Percentiles rank a stretch among this genome's conserved stretches.
These are phyloP conservation scores for Backusella australiensis DNA, from an alignment of 192 early-diverging fungal genomes.

Conservation along the genomic window DNA sequence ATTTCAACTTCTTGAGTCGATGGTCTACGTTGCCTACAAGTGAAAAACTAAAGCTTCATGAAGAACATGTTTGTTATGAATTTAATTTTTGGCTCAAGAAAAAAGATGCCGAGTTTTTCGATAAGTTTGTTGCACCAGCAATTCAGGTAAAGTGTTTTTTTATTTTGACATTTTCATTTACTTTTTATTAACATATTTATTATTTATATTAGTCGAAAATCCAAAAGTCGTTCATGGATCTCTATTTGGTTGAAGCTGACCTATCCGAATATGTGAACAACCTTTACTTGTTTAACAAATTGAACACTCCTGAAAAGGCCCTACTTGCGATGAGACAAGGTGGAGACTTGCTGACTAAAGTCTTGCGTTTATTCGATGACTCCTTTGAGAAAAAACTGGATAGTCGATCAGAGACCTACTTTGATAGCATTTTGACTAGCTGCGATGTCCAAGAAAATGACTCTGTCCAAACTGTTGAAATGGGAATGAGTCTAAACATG, in stretches of 20 bases:
- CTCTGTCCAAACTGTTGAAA: not conserved
- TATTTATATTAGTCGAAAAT: constrained; percentile 42
- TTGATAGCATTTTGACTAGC: constrained; percentile 9
- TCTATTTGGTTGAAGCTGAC: constrained; percentile 39
- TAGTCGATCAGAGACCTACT: not conserved
- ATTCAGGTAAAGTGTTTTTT: constrained; percentile 38
- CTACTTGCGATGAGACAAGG: constrained; percentile 39
- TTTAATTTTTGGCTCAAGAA: constrained; percentile 48
- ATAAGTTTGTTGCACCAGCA: constrained; percentile 30
- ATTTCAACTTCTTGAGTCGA: constrained; percentile 35
- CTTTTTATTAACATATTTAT: not conserved
- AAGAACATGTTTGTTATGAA: constrained; percentile 41
- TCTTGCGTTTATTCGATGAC: constrained; percentile 34
- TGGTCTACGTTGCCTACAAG: constrained; percentile 30
- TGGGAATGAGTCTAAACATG: not conserved
- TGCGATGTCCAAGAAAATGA: not conserved
- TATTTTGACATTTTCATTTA: not conserved
- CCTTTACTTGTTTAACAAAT: constrained; percentile 23
- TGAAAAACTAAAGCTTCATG: constrained; percentile 37
- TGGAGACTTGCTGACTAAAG: constrained; percentile 3
- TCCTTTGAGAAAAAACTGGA: not conserved
- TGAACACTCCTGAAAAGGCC: constrained; percentile 43
- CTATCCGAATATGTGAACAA: constrained; percentile 28
- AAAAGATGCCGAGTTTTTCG: constrained; percentile 43
- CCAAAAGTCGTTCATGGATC: constrained; percentile 44